Conservation (phyloP, 1,284 basidiomycete genomes). For the Malassezia vespertilionis region DNA sequence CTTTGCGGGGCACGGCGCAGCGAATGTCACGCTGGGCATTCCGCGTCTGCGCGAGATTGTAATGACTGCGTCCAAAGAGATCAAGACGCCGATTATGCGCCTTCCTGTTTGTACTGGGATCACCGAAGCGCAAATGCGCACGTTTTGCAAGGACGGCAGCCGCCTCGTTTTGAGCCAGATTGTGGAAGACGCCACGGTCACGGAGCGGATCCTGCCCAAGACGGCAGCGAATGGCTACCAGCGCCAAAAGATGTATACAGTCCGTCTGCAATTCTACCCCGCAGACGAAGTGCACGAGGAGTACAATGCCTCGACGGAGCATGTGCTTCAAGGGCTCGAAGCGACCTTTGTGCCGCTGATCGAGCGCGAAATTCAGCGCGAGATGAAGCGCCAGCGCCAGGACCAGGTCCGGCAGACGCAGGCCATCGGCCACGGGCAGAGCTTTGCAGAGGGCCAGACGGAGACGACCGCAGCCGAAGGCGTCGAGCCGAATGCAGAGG, state of each 20-base stretch:
- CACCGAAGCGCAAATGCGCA: conserved; percentile 52
- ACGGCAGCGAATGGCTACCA: conserved; percentile 52
- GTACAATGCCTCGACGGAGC: conserved; percentile 65
- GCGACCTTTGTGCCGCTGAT: conserved; percentile 70
- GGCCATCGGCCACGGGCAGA: conserved; percentile 58
- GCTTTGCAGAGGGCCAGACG: conserved; percentile 55
- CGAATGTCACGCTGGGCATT: conserved; percentile 97
- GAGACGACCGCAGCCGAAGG: conserved; percentile 48
- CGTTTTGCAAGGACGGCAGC: conserved; percentile 81
- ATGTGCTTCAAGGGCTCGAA: conserved; percentile 66
- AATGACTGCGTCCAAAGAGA: conserved; percentile 94
- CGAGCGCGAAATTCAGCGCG: conserved; percentile 72
- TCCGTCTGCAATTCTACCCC: conserved; percentile 78
- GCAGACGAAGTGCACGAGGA: conserved; percentile 71
- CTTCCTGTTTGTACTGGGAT: conserved; percentile 53
- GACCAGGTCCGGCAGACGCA: conserved; percentile 69
- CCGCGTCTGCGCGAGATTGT: conserved; percentile 97
- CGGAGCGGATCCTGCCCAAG: conserved; percentile 63
- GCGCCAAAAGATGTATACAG: conserved; percentile 69
- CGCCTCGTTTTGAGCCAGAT: conserved; percentile 79
- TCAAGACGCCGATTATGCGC: conserved; percentile 97
- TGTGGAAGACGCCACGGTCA: conserved; percentile 72
- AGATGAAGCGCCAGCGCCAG: conserved; percentile 74
- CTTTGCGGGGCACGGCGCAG: conserved; percentile 91
- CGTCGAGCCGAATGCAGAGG: conserved; percentile 18